Percentiles rank a stretch among this genome's conserved stretches.
Evolutionary conservation across 306 rosid species (phyloP).

Genomic region (Vachellia collinsii): DNA sequence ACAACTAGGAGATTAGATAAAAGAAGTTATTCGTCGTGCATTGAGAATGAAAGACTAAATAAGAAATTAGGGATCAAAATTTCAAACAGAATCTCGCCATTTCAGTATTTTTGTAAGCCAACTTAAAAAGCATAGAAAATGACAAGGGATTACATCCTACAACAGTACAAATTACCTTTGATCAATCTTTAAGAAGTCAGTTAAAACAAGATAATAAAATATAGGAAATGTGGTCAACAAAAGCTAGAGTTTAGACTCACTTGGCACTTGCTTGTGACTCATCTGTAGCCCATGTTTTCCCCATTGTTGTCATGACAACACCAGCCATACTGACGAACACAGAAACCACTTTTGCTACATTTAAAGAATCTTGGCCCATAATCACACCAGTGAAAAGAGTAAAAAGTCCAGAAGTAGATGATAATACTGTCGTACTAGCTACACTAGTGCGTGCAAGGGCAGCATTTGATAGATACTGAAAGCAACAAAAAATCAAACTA

Average conservation of each 20-base stretch:
- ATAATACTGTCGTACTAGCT: constrained; percentile 93
- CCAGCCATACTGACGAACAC: constrained; percentile 97
- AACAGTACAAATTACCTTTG: neutral
- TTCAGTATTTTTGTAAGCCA: neutral
- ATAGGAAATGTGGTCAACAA: constrained; percentile 15
- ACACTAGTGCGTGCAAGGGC: constrained; percentile 99
- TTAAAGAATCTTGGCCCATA: constrained; percentile 88
- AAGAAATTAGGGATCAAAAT: constrained; percentile 1
- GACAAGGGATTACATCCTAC: constrained; percentile 13
- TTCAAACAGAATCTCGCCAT: neutral
- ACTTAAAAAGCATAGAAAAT: constrained; percentile 7
- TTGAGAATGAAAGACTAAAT: neutral
- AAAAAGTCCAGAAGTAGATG: constrained; percentile 98
- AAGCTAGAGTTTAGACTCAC: constrained; percentile 55
- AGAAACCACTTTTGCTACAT: constrained; percentile 79
- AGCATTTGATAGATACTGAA: constrained; percentile 97
- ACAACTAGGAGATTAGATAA: neutral
- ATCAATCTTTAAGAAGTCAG: constrained; percentile 15
- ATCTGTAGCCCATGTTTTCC: constrained; percentile 96
- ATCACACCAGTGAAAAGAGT: constrained; percentile 88
- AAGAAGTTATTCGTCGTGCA: neutral
- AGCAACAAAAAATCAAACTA: constrained; percentile 9
- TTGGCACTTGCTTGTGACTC: constrained; percentile 54
- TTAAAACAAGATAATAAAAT: constrained; percentile 10
- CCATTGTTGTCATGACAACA: constrained; percentile 91